Conservation (phyloP, 2,329 filamentous ascomycete genomes). For the Nigrospora osmanthi region DNA sequence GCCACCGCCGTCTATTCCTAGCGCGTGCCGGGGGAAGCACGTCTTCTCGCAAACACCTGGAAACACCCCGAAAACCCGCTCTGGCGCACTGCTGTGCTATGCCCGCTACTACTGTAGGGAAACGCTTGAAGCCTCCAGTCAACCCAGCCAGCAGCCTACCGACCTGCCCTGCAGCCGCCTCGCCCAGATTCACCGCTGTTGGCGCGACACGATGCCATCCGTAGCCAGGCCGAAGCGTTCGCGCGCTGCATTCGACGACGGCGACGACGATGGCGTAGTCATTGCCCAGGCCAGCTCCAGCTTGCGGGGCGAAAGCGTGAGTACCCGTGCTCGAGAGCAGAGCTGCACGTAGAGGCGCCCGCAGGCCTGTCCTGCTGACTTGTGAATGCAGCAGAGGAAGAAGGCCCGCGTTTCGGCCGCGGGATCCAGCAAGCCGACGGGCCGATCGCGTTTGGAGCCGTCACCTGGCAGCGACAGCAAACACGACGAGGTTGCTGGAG, state of each 20-base stretch:
- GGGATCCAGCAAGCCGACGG: slow-evolving; percentile 6
- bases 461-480: slow-evolving; percentile 9
- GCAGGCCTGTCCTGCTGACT: background rate
- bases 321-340: slow-evolving; percentile 7
- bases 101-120: too few species aligned
- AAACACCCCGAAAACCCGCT: too few species aligned
- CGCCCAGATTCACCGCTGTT: too few species aligned
- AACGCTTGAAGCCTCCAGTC: too few species aligned
- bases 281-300: slow-evolving; percentile 33
- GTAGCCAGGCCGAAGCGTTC: slow-evolving; percentile 30
- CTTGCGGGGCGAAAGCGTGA: slow-evolving; percentile 29
- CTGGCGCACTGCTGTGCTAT: too few species aligned
- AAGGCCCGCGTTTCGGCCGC: slow-evolving; percentile 26
- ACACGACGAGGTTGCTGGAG: slow-evolving; percentile 13
- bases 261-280: slow-evolving; percentile 22
- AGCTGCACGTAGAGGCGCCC: background rate
- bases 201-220: slow-evolving; percentile 14
- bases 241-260: slow-evolving; percentile 22
- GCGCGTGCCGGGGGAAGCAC: too few species aligned
- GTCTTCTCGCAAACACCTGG: too few species aligned
- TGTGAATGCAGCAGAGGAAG: slow-evolving; percentile 21
- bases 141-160: too few species aligned
- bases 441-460: background rate
- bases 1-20: too few species aligned
- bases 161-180: too few species aligned